Evolutionary conservation across 2,329 filamentous ascomycete genomes (phyloP).

Genomic region (Diaporthe helianthi): DNA sequence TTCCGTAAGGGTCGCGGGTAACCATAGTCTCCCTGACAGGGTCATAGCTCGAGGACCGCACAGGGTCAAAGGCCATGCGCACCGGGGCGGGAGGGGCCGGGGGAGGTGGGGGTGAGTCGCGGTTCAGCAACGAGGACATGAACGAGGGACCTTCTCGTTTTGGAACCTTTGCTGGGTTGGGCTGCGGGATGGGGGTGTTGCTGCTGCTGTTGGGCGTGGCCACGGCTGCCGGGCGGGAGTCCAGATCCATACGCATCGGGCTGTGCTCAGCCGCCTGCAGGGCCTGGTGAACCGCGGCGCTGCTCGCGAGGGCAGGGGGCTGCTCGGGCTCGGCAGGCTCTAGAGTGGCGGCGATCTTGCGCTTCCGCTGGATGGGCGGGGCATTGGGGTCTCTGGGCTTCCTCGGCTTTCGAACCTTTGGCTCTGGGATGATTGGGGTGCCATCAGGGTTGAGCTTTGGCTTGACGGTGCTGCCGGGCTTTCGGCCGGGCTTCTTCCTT

Average conservation of each 20-base stretch:
- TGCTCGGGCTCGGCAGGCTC: slow-evolving; percentile 41
- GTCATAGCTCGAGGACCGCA: slow-evolving; percentile 76
- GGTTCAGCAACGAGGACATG: slow-evolving; percentile 65
- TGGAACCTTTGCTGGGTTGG: slow-evolving; percentile 51
- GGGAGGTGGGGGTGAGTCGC: slow-evolving; percentile 54
- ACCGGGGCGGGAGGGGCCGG: slow-evolving; percentile 65
- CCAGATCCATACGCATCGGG: slow-evolving; percentile 46
- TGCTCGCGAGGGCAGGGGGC: slow-evolving; percentile 22
- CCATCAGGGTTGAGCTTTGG: slow-evolving; percentile 48
- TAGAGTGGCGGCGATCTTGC: slow-evolving; percentile 52
- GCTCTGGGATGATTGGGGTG: slow-evolving; percentile 47
- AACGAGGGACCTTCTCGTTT: slow-evolving; percentile 61
- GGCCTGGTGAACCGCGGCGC: slow-evolving; percentile 40
- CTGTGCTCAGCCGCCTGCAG: slow-evolving; percentile 51
- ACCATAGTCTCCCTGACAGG: slow-evolving; percentile 69
- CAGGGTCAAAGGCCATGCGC: slow-evolving; percentile 88
- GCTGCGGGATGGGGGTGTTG: slow-evolving; percentile 41
- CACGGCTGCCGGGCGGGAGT: slow-evolving; percentile 36
- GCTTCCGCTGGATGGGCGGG: slow-evolving; percentile 60
- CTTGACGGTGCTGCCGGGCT: slow-evolving; percentile 64
- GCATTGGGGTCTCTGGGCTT: slow-evolving; percentile 68
- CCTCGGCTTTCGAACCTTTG: slow-evolving; percentile 60
- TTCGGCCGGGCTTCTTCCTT: slow-evolving; percentile 70
- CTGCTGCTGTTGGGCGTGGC: slow-evolving; percentile 38
- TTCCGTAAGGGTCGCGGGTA: slow-evolving; percentile 56